phyloP scores from a whole-genome alignment of 441 rosid genomes.

The Biscutella laevigata region DNA sequence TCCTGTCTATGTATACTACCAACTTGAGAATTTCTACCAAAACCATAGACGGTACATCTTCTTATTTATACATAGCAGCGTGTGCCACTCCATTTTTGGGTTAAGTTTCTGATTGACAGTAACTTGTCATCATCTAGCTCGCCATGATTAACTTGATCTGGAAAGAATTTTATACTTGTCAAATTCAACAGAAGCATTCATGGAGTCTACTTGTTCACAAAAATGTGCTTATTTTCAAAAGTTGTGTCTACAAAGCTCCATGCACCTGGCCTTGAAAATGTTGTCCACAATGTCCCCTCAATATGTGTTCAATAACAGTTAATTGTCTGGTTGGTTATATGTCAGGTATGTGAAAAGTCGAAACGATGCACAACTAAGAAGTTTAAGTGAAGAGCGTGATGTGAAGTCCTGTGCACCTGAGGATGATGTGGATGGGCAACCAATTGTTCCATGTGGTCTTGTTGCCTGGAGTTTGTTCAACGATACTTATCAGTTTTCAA shows the following conservation, averaged over 20 bases:
- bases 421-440: conserved; percentile 23
- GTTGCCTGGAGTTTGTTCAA: conserved; percentile 96
- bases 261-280: too few relatives aligned
- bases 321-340: conserved; percentile 4
- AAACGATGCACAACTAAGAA: conserved; percentile 55
- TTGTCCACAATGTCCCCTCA: too few relatives aligned
- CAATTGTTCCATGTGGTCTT: conserved; percentile 83
- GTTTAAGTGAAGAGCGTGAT: conserved; percentile 19
- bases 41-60: conserved; percentile 38
- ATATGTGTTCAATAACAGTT: neutral
- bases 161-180: too few relatives aligned
- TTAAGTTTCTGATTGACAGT: too few relatives aligned
- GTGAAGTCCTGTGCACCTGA: conserved; percentile 58
- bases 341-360: conserved; percentile 77
- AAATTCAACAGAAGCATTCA: too few relatives aligned
- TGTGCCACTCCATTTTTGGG: too few relatives aligned
- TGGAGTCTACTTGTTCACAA: too few relatives aligned
- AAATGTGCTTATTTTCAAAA: too few relatives aligned
- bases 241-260: too few relatives aligned
- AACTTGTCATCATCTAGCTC: too few relatives aligned
- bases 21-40: conserved; percentile 45
- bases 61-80: too few relatives aligned
- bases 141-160: too few relatives aligned
- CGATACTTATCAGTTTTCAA: conserved; percentile 60
- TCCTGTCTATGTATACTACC: conserved; percentile 40